phyloP scores from a whole-genome alignment of 2,329 filamentous ascomycete genomes.

The Trichoderma harzianum region DNA sequence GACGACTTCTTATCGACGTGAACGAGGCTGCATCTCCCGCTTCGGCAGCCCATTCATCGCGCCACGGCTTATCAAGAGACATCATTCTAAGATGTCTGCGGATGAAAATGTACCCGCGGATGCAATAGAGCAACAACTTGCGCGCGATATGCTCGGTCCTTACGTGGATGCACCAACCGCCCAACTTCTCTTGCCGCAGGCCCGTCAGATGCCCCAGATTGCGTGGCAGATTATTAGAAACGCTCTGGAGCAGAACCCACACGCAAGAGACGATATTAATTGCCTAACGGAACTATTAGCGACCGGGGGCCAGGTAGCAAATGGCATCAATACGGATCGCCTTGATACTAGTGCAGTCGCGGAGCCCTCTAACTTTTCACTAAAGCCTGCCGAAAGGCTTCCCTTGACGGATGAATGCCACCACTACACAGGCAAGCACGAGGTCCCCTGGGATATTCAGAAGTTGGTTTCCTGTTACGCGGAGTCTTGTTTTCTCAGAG shows the following conservation, averaged over 20 bases:
- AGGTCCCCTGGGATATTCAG: conserved; percentile 79
- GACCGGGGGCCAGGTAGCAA: neutral
- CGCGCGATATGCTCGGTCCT: conserved; percentile 6
- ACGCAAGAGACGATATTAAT: neutral
- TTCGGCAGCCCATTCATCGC: neutral
- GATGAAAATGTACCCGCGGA: neutral
- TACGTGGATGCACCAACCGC: conserved; percentile 5
- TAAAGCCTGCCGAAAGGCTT: conserved; percentile 44
- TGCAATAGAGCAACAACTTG: neutral
- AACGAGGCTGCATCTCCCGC: neutral
- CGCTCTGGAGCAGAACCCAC: neutral
- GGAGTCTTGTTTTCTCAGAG: neutral
- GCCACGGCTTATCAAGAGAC: neutral
- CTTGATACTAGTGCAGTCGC: neutral
- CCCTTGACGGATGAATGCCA: conserved; percentile 62
- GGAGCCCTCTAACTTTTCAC: conserved; percentile 25
- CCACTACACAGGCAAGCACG: conserved; percentile 66
- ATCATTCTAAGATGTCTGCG: neutral
- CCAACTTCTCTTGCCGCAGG: conserved; percentile 10
- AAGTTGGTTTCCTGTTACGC: conserved; percentile 57
- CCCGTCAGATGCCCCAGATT: conserved; percentile 1
- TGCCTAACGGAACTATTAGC: conserved; percentile 3
- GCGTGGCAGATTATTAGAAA: conserved; percentile 8
- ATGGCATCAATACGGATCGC: neutral
- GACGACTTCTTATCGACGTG: neutral